Evolutionary conservation across 805 yeast genomes (phyloP), one percentile per base, ranked within the genome.

Genomic region (Pichia nanzhaoensis): DNA sequence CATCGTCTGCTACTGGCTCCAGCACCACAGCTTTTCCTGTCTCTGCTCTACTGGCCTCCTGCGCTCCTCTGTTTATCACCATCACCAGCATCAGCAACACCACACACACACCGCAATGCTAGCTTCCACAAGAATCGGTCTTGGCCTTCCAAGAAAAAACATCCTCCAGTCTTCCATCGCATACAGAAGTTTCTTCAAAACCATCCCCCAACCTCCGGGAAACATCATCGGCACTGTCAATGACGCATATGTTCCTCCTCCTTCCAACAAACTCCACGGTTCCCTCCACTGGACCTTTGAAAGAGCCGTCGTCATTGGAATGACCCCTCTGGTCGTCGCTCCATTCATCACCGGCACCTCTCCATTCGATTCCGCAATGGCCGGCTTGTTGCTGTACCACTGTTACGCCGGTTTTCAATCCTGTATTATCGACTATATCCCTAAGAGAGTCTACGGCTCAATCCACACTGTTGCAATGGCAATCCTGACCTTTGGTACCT

Each of bases 351-450:
- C 80, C 5, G 78, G 80, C 31, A 59, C 70, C 19, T 68, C 80
- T n/a, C 42, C 73, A 6, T 48, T 78, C 3, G 93, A 84, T 63
- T 67, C 84, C 3, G 52, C 77, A 2, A 63, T 84, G 56, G 67
- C 80, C 14, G 67, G 79, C 2, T 63, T 78, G 13, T 58, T 83
- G 39, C 64, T 84, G 51, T 71, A 74, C 57, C 93, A 85, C 61
- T 72, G 80, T 45, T 77, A 75, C 61, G 77, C 78, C 40, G 95
- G 93, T 3, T 79, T 84, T 70, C 80, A 78, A 57, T 71, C 86
- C 36, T 83, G 93, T 70, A 84, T 85, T 55, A 75, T 75, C 46
- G 93, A 85, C 64, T 83, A 84, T 66, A 80, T 85, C 44, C 93
- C 91, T 42, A 68, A 68, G 59, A 76, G 91, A 68, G 85, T 80